phyloP scores from a whole-genome alignment of 441 rosid genomes.

The Brassica balearica region DNA sequence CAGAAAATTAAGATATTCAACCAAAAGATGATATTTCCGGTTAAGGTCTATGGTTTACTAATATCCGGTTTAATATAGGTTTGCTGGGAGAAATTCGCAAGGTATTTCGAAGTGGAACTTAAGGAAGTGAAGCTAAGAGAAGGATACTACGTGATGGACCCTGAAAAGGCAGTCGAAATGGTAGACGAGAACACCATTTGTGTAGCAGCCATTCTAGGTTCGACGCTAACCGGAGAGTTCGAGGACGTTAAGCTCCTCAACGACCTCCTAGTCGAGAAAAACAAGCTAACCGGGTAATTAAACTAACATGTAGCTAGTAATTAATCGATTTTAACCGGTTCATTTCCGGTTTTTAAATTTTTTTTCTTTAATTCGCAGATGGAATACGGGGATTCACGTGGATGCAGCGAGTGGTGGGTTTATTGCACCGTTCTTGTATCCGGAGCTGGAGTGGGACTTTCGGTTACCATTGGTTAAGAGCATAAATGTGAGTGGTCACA shows the following conservation, averaged over 20 bases:
- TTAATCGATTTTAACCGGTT: background rate
- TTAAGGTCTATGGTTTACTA: background rate
- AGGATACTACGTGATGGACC: constrained; percentile 60
- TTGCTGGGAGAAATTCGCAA: constrained; percentile 65
- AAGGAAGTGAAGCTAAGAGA: constrained; percentile 60
- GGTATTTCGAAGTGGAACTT: constrained; percentile 63
- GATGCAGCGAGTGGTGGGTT: constrained; percentile 67
- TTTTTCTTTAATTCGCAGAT: constrained; percentile 26
- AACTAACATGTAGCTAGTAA: background rate
- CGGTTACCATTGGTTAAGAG: constrained; percentile 58
- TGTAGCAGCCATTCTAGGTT: constrained; percentile 55
- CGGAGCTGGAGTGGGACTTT: constrained; percentile 63
- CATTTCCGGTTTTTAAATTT: too few species aligned
- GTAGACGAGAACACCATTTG: constrained; percentile 61
- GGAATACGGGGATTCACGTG: constrained; percentile 61
- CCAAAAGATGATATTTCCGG: background rate
- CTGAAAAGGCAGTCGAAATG: constrained; percentile 52
- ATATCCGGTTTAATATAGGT: constrained; percentile 41
- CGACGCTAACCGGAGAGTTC: constrained; percentile 55
- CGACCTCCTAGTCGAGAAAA: constrained; percentile 51
- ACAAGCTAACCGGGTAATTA: constrained; percentile 50
- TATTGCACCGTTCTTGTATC: constrained; percentile 57
- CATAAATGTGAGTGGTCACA: constrained; percentile 66
- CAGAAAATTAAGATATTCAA: background rate
- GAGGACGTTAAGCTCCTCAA: constrained; percentile 59